Evolutionary conservation across 2,329 filamentous ascomycete species (phyloP).

Genomic region (Paraphaeosphaeria minitans): DNA sequence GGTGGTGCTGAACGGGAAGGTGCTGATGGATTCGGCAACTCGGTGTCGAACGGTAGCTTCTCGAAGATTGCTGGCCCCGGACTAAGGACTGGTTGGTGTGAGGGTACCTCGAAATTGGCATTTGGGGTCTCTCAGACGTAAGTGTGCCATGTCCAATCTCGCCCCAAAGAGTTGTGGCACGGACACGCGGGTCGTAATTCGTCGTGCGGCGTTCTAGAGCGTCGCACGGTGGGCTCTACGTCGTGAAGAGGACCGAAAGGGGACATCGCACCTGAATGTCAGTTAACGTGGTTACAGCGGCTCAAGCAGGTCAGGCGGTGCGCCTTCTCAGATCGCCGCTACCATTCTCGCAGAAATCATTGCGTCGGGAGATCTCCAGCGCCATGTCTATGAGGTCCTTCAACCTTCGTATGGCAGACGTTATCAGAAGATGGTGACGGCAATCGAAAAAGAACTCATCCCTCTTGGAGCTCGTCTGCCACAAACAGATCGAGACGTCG

Average conservation of each 20-base stretch:
- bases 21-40: slow-evolving; percentile 73
- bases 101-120: slow-evolving; percentile 68
- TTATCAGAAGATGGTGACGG: slow-evolving; percentile 61
- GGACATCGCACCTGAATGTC: slow-evolving; percentile 12
- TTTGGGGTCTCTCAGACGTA: slow-evolving; percentile 65
- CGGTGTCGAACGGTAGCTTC: slow-evolving; percentile 86
- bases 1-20: slow-evolving; percentile 55
- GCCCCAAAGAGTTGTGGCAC: background rate
- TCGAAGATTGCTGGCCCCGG: slow-evolving; percentile 86
- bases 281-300: slow-evolving; percentile 52
- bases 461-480: slow-evolving; percentile 65
- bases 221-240: background rate
- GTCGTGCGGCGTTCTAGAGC: slow-evolving; percentile 8
- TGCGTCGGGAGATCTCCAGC: slow-evolving; percentile 56
- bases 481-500: slow-evolving; percentile 55
- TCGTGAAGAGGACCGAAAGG: background rate
- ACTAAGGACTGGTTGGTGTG: slow-evolving; percentile 84
- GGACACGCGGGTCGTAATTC: slow-evolving; percentile 3
- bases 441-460: slow-evolving; percentile 64
- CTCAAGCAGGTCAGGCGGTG: slow-evolving; percentile 63
- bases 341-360: slow-evolving; percentile 62
- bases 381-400: slow-evolving; percentile 58
- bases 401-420: slow-evolving; percentile 62
- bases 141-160: slow-evolving; percentile 27
- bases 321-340: slow-evolving; percentile 64